phyloP scores from a whole-genome alignment of 2,329 filamentous ascomycete genomes.

The Paracamarosporium sp. region DNA sequence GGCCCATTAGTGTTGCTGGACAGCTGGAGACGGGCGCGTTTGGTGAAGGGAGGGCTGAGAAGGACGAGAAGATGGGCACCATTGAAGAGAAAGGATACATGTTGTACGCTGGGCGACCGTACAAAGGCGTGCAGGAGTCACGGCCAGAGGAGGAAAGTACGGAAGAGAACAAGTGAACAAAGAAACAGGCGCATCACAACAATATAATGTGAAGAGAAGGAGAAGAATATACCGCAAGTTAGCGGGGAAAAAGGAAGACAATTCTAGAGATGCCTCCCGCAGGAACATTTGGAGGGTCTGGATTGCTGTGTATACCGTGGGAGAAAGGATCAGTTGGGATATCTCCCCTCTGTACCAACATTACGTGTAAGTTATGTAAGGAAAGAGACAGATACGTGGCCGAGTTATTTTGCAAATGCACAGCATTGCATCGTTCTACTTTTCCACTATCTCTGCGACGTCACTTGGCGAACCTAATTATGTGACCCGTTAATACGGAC shows the following conservation, averaged over 20 bases:
- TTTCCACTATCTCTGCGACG: too few relatives aligned
- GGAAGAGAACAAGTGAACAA: slow-evolving; percentile 9
- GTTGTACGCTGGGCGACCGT: slow-evolving; percentile 44
- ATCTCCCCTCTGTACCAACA: not conserved
- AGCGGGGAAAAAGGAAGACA: not conserved
- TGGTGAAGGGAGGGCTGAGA: slow-evolving; percentile 33
- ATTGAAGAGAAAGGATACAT: slow-evolving; percentile 49
- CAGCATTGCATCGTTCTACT: too few relatives aligned
- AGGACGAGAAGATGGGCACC: slow-evolving; percentile 41
- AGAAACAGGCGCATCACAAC: not conserved
- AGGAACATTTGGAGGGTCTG: not conserved
- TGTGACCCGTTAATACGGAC: too few relatives aligned
- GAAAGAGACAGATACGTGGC: not conserved
- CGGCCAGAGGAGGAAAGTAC: slow-evolving; percentile 27
- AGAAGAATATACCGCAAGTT: too few relatives aligned
- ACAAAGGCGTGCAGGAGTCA: slow-evolving; percentile 36
- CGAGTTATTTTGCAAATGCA: too few relatives aligned
- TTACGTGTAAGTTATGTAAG: not conserved
- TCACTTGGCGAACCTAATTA: too few relatives aligned
- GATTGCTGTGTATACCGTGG: not conserved
- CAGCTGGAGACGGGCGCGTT: slow-evolving; percentile 43
- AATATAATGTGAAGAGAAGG: not conserved
- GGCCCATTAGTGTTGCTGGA: slow-evolving; percentile 67
- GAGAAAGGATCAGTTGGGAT: not conserved
- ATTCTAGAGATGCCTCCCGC: not conserved